Percentiles rank a stretch among this genome's conserved stretches.
Conservation (phyloP, 2,329 filamentous ascomycete genomes). For the Alternaria panax region DNA sequence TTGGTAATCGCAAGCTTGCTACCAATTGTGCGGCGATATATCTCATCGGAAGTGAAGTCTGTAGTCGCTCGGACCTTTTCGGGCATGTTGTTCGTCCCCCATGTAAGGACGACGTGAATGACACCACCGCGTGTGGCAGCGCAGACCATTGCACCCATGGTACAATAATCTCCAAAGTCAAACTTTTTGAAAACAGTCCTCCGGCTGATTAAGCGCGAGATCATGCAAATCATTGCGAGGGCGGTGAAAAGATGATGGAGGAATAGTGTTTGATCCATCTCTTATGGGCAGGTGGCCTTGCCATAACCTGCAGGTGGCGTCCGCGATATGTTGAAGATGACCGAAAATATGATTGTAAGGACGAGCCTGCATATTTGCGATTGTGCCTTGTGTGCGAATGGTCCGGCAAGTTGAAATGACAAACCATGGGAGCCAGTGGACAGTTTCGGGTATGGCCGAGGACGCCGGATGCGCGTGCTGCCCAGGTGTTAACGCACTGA, state of each 20-base stretch:
- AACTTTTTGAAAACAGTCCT: not conserved
- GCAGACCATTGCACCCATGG: not conserved
- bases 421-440: not conserved
- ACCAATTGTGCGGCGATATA: not conserved
- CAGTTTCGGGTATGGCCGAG: not conserved
- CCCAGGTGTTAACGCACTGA: not conserved
- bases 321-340: not conserved
- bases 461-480: not conserved
- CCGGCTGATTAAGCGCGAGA: not conserved
- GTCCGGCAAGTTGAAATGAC: not conserved
- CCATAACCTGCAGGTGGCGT: not conserved
- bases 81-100: not conserved
- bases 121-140: not conserved
- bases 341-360: not conserved
- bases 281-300: not conserved
- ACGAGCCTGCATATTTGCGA: not conserved
- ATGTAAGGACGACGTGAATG: not conserved
- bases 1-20: not conserved
- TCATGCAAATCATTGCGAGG: not conserved
- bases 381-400: not conserved
- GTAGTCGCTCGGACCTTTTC: not conserved
- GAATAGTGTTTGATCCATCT: not conserved
- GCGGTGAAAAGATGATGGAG: not conserved
- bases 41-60: not conserved
- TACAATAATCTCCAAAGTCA: not conserved